Conservation (phyloP, 208 protist species). For the Trypanosoma mega region DNA sequence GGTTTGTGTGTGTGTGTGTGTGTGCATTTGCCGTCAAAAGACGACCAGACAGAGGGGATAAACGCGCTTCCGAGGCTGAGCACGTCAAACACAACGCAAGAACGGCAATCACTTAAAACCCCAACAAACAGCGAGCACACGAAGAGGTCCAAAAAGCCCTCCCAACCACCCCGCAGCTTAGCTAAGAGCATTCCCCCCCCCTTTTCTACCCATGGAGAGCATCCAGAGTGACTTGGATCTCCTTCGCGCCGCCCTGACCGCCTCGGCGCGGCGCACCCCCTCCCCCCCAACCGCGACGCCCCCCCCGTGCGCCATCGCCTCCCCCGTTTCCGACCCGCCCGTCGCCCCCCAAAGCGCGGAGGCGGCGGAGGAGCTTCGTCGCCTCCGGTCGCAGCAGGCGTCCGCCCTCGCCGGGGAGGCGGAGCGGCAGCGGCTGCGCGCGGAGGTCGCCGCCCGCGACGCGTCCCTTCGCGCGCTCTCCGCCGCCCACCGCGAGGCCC, state of each 20-base stretch:
- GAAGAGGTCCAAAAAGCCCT: too few species aligned
- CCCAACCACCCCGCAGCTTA: too few species aligned
- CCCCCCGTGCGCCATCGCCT: too few species aligned
- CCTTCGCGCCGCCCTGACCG: conserved; percentile 20
- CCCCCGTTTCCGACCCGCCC: too few species aligned
- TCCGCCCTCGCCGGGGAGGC: conserved; percentile 20
- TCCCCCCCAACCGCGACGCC: not conserved
- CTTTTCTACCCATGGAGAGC: too few species aligned
- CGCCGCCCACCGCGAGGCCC: not conserved
- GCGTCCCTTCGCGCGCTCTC: conserved; percentile 11
- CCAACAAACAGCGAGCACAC: too few species aligned
- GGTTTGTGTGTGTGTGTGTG: conserved; percentile 1
- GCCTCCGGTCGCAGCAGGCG: conserved; percentile 21
- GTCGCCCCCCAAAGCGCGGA: too few species aligned
- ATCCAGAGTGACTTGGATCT: conserved; percentile 25
- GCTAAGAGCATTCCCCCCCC: too few species aligned
- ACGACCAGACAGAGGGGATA: too few species aligned
- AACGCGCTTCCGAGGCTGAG: too few species aligned
- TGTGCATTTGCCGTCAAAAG: conserved; percentile 1
- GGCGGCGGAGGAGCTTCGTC: not conserved
- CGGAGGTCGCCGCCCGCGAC: conserved; percentile 21
- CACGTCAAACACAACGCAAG: too few species aligned
- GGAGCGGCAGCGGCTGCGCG: conserved; percentile 30
- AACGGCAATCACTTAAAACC: too few species aligned
- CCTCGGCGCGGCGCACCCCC: not conserved